A percentile compares a stretch with the other conserved stretches of the same genome.
These are phyloP conservation scores for Hylodesmum podocarpum DNA, from an alignment of 306 rosid species.

Conservation along the genomic window DNA sequence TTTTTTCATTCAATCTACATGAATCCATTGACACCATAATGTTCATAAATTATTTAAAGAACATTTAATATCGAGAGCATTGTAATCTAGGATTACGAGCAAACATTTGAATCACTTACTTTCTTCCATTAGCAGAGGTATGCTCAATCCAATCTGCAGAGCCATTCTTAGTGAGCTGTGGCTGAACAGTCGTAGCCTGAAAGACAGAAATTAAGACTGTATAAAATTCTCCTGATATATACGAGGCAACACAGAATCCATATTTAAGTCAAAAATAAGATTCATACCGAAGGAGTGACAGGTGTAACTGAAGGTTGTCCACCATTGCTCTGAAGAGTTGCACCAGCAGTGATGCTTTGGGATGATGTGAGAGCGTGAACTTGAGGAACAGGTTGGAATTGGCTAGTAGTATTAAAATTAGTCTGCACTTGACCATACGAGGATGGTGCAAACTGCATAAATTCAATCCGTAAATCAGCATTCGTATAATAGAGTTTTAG, in stretches of 20 bases:
- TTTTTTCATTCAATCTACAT: background rate
- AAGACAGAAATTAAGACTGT: constrained; percentile 21
- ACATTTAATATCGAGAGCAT: background rate
- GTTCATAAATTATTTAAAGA: background rate
- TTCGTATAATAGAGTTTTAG: background rate
- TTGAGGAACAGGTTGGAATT: constrained; percentile 67
- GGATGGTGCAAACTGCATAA: constrained; percentile 61
- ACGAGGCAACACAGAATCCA: constrained; percentile 8
- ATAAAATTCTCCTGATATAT: background rate
- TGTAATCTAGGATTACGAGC: constrained; percentile 21
- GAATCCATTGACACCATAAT: background rate
- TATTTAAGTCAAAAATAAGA: constrained; percentile 13
- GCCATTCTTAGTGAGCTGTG: constrained; percentile 38
- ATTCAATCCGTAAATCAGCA: constrained; percentile 34
- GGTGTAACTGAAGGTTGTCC: constrained; percentile 53
- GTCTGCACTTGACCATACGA: constrained; percentile 68
- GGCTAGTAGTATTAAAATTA: constrained; percentile 48
- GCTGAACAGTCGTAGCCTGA: constrained; percentile 54
- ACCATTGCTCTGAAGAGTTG: constrained; percentile 46
- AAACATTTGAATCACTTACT: constrained; percentile 47
- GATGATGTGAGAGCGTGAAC: constrained; percentile 45
- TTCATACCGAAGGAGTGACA: constrained; percentile 53
- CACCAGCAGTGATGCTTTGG: constrained; percentile 44
- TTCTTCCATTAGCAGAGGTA: constrained; percentile 80
- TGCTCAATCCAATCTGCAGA: constrained; percentile 87